Conservation (phyloP, 352 stramenopile species). For the Pythium brassicae region DNA sequence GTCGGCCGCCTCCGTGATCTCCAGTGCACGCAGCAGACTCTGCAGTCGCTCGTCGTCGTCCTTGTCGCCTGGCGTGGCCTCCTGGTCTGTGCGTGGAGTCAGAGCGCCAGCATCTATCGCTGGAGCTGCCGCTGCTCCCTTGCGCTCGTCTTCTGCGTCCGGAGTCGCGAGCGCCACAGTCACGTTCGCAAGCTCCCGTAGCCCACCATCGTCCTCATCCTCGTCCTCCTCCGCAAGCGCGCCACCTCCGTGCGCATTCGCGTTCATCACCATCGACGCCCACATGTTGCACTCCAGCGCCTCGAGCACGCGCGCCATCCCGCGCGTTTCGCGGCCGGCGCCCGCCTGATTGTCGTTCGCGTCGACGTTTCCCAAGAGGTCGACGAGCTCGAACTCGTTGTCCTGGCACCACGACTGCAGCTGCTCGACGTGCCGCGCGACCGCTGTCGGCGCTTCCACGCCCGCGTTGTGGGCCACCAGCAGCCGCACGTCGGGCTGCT, state of each 20-base stretch:
- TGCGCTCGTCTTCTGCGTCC: neutral
- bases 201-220: neutral
- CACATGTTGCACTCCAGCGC: conserved; percentile 79
- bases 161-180: conserved; percentile 10
- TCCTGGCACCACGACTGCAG: conserved; percentile 54
- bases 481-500: conserved; percentile 57
- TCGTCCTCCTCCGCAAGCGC: neutral
- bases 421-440: conserved; percentile 18
- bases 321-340: conserved; percentile 33
- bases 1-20: conserved; percentile 24
- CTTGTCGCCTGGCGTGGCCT: conserved; percentile 1
- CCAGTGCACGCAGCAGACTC: conserved; percentile 37
- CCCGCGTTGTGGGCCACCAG: conserved; percentile 28
- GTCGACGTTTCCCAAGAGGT: conserved; percentile 16
- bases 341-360: neutral
- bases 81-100: neutral
- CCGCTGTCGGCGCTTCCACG: conserved; percentile 11
- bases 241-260: neutral
- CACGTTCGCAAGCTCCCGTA: conserved; percentile 13
- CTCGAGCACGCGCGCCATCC: conserved; percentile 68
- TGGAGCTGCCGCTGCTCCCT: conserved; percentile 3
- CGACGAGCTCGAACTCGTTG: conserved; percentile 62
- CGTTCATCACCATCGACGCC: conserved; percentile 58
- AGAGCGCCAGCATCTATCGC: neutral
- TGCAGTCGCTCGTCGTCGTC: conserved; percentile 37